Base-by-base conservation (phyloP, 2,329 filamentous ascomycete species). In the Alternaria arborescens region DNA sequence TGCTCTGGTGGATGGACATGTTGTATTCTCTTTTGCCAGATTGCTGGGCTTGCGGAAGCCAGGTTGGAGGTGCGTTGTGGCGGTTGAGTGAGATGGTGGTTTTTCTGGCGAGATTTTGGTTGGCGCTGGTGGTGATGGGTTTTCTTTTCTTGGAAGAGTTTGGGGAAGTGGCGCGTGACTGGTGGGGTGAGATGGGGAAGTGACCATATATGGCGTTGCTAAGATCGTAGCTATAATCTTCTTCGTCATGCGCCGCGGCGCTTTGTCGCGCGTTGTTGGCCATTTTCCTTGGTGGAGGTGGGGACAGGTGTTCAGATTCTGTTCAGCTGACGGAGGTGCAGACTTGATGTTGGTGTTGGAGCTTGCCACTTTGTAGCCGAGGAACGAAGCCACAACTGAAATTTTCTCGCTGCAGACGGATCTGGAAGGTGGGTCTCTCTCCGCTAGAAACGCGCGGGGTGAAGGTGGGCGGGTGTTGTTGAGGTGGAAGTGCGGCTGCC, bases 401-500 rank as follows among this genome's bases (percentile, higher is more conserved):
- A 54, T 69, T 67, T 55, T 42, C 28, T 42, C 41, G 64, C 43
- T 66, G 62, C 43, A 55, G 63, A 61, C 67, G 51, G 30, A 54
- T 26, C 62, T 65, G 65, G 58, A 61, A 68, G 60, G 71, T 70
- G 55, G 55, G 50, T 55, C 52, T 51, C 48, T 20, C 16, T 52
- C 54, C 34, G 48, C 26, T n/a, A 42, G 55, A 30, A n/a, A 10
- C n/a, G 30, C 18, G 61, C 38, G 43, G 54, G 48, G 22, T 42
- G 53, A 53, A 30, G 61, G 40, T 30, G 22, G 4, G 26, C 18
- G 20, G 26, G 22, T 28, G 52, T 51, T 51, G 43, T 18, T 32
- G 32, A 47, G n/a, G n/a, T 47, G 30, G 53, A 55, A 66, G 60
- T 6, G 65, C 70, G 68, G 72, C 65, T 70, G 74, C 69, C 71